These are phyloP conservation scores for Stereocaulon alpinum DNA, from an alignment of 495 filamentous ascomycete genomes.

Conservation along the genomic window DNA sequence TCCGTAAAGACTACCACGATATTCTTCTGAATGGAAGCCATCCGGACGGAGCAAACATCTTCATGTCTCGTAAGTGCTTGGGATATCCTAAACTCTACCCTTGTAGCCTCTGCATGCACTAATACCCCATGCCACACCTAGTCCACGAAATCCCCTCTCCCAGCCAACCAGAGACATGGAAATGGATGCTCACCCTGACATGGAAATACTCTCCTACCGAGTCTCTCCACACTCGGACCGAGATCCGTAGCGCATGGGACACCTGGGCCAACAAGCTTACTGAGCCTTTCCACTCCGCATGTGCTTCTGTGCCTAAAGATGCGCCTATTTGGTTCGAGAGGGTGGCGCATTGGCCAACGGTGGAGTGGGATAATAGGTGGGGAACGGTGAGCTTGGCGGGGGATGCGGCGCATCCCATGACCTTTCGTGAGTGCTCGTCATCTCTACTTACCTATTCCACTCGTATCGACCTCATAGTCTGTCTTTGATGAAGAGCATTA, in stretches of 20 bases:
- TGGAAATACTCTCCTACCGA: background rate
- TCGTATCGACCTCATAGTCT: background rate
- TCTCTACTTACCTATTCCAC: background rate
- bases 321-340: constrained; percentile 30
- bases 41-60: no score
- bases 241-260: constrained; percentile 2
- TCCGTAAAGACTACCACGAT: no score
- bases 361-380: constrained; percentile 31
- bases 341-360: constrained; percentile 32
- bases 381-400: constrained; percentile 39
- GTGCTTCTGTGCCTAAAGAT: constrained; percentile 32
- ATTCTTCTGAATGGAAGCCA: no score
- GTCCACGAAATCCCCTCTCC: constrained; percentile 32
- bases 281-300: constrained; percentile 34
- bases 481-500: background rate
- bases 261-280: background rate
- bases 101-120: no score
- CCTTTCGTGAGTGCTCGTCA: constrained; percentile 18
- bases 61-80: no score
- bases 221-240: background rate
- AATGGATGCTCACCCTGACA: constrained; percentile 21
- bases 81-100: no score
- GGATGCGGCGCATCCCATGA: constrained; percentile 45
- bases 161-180: constrained; percentile 35
- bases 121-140: background rate